Conservation (phyloP, 257 asterid genomes). For the Fraxinus quadrangulata region DNA sequence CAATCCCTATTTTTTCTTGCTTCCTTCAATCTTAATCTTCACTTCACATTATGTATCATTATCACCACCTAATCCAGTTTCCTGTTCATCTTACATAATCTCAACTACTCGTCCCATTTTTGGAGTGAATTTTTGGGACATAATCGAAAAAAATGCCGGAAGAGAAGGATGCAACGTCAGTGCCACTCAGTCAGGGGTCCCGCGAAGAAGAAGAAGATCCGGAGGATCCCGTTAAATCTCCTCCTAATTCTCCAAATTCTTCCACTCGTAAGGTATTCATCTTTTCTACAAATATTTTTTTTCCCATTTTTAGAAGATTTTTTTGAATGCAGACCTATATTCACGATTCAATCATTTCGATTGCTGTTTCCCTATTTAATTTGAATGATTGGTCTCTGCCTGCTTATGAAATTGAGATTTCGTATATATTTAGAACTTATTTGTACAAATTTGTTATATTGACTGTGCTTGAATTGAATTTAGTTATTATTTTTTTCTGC, state of each 20-base stretch:
- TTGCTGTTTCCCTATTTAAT: conserved; percentile 6
- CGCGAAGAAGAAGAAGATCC: conserved; percentile 64
- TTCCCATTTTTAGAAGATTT: not conserved
- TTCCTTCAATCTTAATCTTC: not conserved
- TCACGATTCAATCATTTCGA: conserved; percentile 8
- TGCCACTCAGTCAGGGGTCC: conserved; percentile 75
- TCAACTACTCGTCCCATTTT: not conserved
- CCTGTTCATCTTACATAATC: not conserved
- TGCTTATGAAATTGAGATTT: conserved; percentile 7
- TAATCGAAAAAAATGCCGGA: conserved; percentile 61
- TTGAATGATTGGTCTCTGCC: not conserved
- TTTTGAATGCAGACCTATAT: not conserved
- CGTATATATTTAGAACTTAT: not conserved
- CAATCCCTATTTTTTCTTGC: not conserved
- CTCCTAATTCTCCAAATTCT: conserved; percentile 67
- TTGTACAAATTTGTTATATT: not conserved
- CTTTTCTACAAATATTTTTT: not conserved
- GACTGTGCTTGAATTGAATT: not conserved
- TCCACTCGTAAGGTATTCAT: conserved; percentile 71
- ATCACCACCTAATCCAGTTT: not conserved
- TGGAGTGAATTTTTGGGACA: not conserved
- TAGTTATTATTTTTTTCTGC: conserved; percentile 9
- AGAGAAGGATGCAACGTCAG: conserved; percentile 82
- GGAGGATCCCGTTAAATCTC: conserved; percentile 74
- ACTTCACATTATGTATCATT: not conserved